Base-by-base conservation (phyloP, 1,284 basidiomycete species). In the Cutaneotrichosporon sp. region DNA sequence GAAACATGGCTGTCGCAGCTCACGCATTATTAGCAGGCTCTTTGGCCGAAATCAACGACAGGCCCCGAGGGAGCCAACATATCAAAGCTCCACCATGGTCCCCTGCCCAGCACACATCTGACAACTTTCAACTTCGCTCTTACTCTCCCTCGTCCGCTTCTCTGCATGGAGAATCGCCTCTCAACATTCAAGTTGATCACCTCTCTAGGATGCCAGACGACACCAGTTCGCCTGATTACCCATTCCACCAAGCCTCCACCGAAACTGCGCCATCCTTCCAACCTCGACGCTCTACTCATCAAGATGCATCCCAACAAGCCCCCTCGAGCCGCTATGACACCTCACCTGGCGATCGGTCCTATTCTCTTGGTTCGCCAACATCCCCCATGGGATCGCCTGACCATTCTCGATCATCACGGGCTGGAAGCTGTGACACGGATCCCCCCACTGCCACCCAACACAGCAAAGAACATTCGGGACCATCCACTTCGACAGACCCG, bases 361-460 rank as follows among this genome's bases (percentile, higher is more conserved):
- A 14, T 10, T 50, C 49, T 1, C 22, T 13, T 50, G 49, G 49
- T 18, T 50, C 49, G 13, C 22, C 49, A 14, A 50, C 22, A 26
- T 55, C 53, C 34, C 53, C 53, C 6, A 34, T 34, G 21, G 53
- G 32, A 4, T 55, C 53, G 8, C 34, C 53, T 13, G n/a, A 38
- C n/a, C 18, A 34, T 21, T 56, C 53, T 34, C 53, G 21, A 22
- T 56, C 53, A 13, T 56, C 53, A 22, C 53, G n/a, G 18, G 34
- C n/a, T 8, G 34, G 32, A 21, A 56, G 49, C 22, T 22, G 14
- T 14, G 49, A 22, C 30, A 51, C 16, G 22, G 49, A 51, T 13
- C 7, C 22, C 3, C 16, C 7, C 7, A n/a, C 5, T 46, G 18
- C 42, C 16, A 10, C 38, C 38, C 6, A 40, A 40, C 38, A 40